Evolutionary conservation across 352 stramenopile species (phyloP).

Genomic region (Globisporangium heterothallicum): DNA sequence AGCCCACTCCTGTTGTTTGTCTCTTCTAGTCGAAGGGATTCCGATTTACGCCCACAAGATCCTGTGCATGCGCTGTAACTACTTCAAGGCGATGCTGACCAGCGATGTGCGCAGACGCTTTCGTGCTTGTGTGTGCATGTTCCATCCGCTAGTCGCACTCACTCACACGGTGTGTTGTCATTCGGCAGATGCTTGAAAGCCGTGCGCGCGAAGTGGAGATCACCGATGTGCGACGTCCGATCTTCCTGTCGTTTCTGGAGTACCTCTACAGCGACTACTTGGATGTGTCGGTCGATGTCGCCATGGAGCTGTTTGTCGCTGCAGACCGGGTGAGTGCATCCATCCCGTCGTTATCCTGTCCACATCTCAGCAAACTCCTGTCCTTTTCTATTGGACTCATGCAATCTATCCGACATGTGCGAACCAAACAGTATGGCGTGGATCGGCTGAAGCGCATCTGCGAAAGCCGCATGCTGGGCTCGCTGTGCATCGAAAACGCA

Average conservation of each 20-base stretch:
- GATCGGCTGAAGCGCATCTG: constrained; percentile 91
- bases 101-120: constrained; percentile 36
- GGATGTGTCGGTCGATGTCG: constrained; percentile 87
- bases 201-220: constrained; percentile 88
- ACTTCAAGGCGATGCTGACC: constrained; percentile 91
- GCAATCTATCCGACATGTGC: not conserved
- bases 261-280: constrained; percentile 96
- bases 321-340: constrained; percentile 73
- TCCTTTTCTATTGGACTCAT: not conserved
- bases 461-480: constrained; percentile 94
- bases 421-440: constrained; percentile 56
- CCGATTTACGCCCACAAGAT: constrained; percentile 89
- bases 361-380: not conserved
- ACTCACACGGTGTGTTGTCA: not conserved
- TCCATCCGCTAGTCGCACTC: not conserved
- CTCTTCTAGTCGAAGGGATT: constrained; percentile 69
- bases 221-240: constrained; percentile 85
- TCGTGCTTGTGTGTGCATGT: not conserved
- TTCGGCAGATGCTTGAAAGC: constrained; percentile 86
- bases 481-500: constrained; percentile 94
- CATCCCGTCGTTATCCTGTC: no score
- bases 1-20: not conserved
- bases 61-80: constrained; percentile 91
- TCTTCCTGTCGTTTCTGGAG: constrained; percentile 94
- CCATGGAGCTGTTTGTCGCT: constrained; percentile 93